These are phyloP conservation scores for Crassisporium funariophilum DNA, from an alignment of 768 basidiomycete species.

Conservation along the genomic window DNA sequence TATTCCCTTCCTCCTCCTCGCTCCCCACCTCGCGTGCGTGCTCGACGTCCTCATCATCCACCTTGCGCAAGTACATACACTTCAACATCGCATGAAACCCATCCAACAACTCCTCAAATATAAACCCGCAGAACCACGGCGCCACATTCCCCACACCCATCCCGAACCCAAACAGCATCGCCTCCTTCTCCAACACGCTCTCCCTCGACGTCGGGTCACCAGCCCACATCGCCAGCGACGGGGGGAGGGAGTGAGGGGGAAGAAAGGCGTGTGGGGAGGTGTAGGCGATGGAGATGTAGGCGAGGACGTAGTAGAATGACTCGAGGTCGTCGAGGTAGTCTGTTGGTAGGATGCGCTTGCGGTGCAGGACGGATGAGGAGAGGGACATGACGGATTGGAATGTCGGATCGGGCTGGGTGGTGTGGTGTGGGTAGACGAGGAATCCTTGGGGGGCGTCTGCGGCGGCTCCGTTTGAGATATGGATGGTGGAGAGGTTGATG, in stretches of 20 bases:
- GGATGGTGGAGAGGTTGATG: neutral
- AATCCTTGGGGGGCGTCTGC: neutral
- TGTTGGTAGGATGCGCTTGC: neutral
- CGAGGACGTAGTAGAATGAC: conserved; percentile 12
- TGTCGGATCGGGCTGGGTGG: neutral
- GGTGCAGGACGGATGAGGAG: neutral
- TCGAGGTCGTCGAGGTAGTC: conserved; percentile 17
- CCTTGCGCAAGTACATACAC: neutral
- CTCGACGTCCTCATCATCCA: neutral
- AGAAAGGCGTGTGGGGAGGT: neutral
- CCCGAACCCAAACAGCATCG: conserved; percentile 4
- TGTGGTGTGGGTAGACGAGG: neutral
- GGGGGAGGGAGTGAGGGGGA: neutral
- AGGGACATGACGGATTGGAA: conserved; percentile 7
- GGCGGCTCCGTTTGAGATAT: neutral
- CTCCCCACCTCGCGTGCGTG: neutral
- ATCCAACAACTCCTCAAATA: neutral
- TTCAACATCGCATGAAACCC: neutral
- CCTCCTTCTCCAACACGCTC: conserved; percentile 8
- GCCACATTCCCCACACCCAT: neutral
- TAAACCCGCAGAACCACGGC: neutral
- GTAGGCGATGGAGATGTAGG: conserved; percentile 8
- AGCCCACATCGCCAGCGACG: neutral
- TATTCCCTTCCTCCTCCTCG: neutral
- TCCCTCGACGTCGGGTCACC: neutral